Percentiles rank a stretch among this genome's conserved stretches.
Evolutionary conservation across 371 early-diverging fungal species (phyloP).

Genomic region (Mortierella polycephala): DNA sequence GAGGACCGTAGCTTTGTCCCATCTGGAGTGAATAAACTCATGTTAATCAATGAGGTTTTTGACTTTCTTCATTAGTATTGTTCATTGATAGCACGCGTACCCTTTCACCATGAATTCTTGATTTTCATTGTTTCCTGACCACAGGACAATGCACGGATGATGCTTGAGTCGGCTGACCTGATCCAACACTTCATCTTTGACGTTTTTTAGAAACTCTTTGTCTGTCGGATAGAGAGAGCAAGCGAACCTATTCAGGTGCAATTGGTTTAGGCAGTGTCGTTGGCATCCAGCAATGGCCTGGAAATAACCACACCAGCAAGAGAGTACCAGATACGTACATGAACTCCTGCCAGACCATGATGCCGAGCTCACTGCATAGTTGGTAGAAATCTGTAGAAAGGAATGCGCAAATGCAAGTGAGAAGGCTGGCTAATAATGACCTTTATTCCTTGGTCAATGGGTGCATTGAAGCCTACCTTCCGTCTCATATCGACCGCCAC

Average conservation of each 20-base stretch:
- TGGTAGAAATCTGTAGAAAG: constrained; percentile 56
- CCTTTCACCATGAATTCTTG: constrained; percentile 56
- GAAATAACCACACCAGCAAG: not conserved
- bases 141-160: constrained; percentile 59
- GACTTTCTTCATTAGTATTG: not conserved
- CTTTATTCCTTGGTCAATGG: not conserved
- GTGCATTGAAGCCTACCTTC: constrained; percentile 13
- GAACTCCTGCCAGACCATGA: constrained; percentile 70
- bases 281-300: not conserved
- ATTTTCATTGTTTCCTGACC: constrained; percentile 68
- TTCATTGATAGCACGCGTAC: not conserved
- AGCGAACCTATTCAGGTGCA: constrained; percentile 52
- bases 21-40: constrained; percentile 8
- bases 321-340: constrained; percentile 35
- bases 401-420: not conserved
- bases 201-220: constrained; percentile 51
- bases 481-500: constrained; percentile 54
- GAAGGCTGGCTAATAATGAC: not conserved
- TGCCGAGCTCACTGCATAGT: constrained; percentile 61
- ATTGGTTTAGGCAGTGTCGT: not conserved
- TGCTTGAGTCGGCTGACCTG: constrained; percentile 53
- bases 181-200: constrained; percentile 54
- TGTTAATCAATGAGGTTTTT: not conserved
- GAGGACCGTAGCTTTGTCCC: constrained; percentile 32
- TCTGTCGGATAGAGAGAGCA: constrained; percentile 63